A percentile compares a stretch with the other conserved stretches of the same genome.
These are phyloP conservation scores for Cyclotella atomus DNA, from an alignment of 108 stramenopile species.

Conservation along the genomic window DNA sequence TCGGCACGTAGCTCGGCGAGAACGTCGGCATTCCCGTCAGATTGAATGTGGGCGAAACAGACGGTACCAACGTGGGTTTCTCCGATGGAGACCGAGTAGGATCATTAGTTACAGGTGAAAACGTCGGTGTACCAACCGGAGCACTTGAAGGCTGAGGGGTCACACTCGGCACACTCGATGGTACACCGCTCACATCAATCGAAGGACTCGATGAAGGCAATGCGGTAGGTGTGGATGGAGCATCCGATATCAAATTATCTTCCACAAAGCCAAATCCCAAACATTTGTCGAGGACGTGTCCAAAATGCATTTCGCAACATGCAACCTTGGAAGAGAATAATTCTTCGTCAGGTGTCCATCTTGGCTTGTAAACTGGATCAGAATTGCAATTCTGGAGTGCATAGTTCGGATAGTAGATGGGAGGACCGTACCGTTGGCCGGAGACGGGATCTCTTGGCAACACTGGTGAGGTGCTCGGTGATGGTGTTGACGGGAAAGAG, in stretches of 20 bases:
- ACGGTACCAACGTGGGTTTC: background rate
- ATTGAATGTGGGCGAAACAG: background rate
- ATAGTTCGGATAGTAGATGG: conserved; percentile 5
- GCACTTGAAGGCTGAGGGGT: background rate
- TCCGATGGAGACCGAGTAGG: background rate
- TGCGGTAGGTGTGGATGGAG: background rate
- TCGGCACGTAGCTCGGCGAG: background rate
- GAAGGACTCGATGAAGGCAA: background rate
- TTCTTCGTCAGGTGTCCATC: background rate
- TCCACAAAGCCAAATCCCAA: background rate
- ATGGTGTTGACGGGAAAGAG: background rate
- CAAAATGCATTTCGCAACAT: background rate
- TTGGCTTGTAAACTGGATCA: background rate
- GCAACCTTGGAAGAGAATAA: background rate
- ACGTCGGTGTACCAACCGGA: background rate
- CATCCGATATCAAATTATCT: background rate
- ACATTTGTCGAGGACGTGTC: background rate
- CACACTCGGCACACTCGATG: background rate
- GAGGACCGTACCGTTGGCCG: background rate
- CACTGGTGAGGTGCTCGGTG: background rate
- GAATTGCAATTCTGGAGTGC: background rate
- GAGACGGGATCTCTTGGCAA: background rate
- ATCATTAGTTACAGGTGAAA: background rate
- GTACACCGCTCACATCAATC: background rate
- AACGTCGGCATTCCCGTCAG: background rate